phyloP scores from a whole-genome alignment of 371 early-diverging fungal genomes.

The Conidiobolus incongruus region DNA sequence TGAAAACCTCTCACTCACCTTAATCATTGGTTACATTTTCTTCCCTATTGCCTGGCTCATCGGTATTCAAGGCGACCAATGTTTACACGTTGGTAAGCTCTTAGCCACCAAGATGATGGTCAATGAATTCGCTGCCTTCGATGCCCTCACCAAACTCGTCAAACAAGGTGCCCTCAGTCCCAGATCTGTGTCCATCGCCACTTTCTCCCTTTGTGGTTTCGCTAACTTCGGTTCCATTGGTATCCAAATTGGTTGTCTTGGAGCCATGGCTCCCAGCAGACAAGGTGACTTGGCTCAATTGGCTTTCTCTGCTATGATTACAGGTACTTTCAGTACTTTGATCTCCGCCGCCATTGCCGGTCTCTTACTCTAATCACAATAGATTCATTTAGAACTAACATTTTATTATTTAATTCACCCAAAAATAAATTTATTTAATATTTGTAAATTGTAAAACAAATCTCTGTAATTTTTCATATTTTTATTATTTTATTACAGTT shows the following conservation, averaged over 20 bases:
- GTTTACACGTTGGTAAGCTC: conserved; percentile 38
- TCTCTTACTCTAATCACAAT: conserved; percentile 23
- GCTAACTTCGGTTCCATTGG: conserved; percentile 75
- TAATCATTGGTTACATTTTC: conserved; percentile 52
- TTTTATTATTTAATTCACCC: too few species aligned
- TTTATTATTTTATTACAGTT: too few species aligned
- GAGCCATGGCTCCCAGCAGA: conserved; percentile 61
- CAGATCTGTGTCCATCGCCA: conserved; percentile 26
- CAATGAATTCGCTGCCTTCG: conserved; percentile 81
- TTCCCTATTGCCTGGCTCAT: conserved; percentile 64
- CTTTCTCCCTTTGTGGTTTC: conserved; percentile 74
- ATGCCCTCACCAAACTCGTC: conserved; percentile 10
- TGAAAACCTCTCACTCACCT: conserved; percentile 29
- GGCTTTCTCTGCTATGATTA: conserved; percentile 58
- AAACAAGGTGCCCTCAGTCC: conserved; percentile 2
- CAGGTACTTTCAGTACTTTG: conserved; percentile 63
- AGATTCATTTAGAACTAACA: neutral
- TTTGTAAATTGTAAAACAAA: too few species aligned
- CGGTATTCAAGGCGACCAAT: conserved; percentile 39
- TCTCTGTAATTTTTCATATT: too few species aligned
- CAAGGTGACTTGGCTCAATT: conserved; percentile 46
- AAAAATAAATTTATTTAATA: too few species aligned
- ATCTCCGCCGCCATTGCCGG: conserved; percentile 71
- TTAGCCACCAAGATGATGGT: conserved; percentile 71
- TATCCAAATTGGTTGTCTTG: conserved; percentile 61